Base-by-base conservation (phyloP, 257 asterid species). In the Ligustrum vulgare region DNA sequence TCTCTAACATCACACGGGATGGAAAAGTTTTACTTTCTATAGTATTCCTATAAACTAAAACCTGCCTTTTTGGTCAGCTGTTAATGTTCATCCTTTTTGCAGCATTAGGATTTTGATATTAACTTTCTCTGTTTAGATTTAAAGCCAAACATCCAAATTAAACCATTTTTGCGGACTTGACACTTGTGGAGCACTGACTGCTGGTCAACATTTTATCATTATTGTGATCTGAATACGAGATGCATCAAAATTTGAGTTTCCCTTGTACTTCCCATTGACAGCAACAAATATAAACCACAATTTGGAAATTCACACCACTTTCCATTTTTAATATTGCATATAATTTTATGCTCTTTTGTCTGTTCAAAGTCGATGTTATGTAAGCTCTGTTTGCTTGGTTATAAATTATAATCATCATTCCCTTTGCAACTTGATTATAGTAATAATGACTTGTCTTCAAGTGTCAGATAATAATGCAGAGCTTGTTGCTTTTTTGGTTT, bases 401-500 rank as follows among this genome's bases (percentile, higher is more conserved):
- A 45, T 45, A 15, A 22, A 16, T 6, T 1, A 45, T 45, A 15
- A 22, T 4, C 8, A 4, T 15, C 22, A 49, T 49, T 49, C 60
- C 60, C 12, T 7, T 54, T 54, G 7, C 23, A 54, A n/a, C 56
- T 47, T 18, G 25, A 6, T n/a, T n/a, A 20, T 18, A 54, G n/a
- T 54, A 54, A 51, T n/a, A 54, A 54, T 20, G 28, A 54, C 25
- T 54, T 15, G 63, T 45, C 56, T 13, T 51, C 11, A 18, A 51
- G 23, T n/a, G 23, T 71, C 75, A 37, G 71, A 71, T 72, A 43
- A 37, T 47, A 16, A 63, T 31, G 65, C 67, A 33, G 22, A 65
- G 69, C 70, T 78, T 80, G 39, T 74, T 63, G 49, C 22, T 39
- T 43, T 62, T 32, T 41, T 49, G 76, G 64, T 75, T 75, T 72